These are phyloP conservation scores for Coemansia sp. DNA, from an alignment of 192 early-diverging fungal species.

Conservation along the genomic window DNA sequence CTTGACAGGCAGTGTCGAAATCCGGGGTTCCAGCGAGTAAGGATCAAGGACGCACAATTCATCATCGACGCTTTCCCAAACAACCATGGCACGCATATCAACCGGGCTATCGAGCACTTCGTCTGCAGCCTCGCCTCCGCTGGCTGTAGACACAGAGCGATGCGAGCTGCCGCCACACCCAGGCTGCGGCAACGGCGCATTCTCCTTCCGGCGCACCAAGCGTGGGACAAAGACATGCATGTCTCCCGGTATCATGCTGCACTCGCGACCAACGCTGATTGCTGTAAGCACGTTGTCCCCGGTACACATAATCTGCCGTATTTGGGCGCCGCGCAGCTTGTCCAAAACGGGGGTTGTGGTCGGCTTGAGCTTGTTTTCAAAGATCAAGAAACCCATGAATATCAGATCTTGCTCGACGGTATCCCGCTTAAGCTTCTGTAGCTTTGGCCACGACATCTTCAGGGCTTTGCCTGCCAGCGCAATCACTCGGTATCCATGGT, in stretches of 20 bases:
- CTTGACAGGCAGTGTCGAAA: constrained; percentile 27
- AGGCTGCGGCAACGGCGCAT: constrained; percentile 3
- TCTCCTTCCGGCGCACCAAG: constrained; percentile 57
- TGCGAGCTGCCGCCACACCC: not conserved
- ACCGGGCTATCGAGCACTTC: not conserved
- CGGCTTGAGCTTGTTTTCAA: constrained; percentile 98
- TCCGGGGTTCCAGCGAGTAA: constrained; percentile 55
- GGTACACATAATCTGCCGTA: constrained; percentile 98
- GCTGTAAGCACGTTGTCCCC: constrained; percentile 97
- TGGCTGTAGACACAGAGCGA: not conserved
- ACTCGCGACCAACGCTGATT: constrained; percentile 91
- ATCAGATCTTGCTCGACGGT: constrained; percentile 80
- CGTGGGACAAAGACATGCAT: constrained; percentile 79
- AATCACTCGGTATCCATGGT: constrained; percentile 96
- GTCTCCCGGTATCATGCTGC: constrained; percentile 77
- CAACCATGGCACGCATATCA: constrained; percentile 49
- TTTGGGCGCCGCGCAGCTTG: constrained; percentile 75
- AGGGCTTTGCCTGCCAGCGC: constrained; percentile 86
- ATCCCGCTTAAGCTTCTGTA: constrained; percentile 74
- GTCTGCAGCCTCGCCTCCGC: not conserved
- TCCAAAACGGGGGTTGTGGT: constrained; percentile 76
- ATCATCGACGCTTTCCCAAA: constrained; percentile 62
- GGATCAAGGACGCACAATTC: constrained; percentile 56
- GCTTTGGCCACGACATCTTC: constrained; percentile 65
- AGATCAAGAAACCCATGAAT: constrained; percentile 95